These are phyloP conservation scores for Diaporthe destruens DNA, from an alignment of 2,329 filamentous ascomycete genomes.

Conservation along the genomic window DNA sequence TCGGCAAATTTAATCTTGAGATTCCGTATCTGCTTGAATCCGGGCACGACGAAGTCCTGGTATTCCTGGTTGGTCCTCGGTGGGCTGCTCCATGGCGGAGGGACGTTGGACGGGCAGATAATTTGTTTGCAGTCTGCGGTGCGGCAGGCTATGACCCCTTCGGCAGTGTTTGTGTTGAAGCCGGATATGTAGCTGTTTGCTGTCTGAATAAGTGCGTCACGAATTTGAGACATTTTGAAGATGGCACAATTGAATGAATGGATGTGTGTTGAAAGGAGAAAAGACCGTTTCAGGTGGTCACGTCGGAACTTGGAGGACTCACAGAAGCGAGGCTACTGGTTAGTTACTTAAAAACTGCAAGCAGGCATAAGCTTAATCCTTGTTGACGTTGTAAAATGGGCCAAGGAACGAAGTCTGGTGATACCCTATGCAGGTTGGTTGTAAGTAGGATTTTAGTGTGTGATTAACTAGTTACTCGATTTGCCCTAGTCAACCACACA, in stretches of 20 bases:
- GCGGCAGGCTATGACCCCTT: slow-evolving; percentile 33
- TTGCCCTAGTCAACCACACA: too few species aligned
- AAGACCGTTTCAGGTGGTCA: background rate
- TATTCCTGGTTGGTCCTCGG: slow-evolving; percentile 33
- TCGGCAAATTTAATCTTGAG: slow-evolving; percentile 18
- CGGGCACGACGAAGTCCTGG: slow-evolving; percentile 23
- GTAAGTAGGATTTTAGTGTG: too few species aligned
- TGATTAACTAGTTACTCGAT: too few species aligned
- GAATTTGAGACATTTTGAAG: slow-evolving; percentile 16
- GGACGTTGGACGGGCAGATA: slow-evolving; percentile 23
- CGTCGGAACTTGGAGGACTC: background rate
- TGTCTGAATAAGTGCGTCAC: slow-evolving; percentile 24
- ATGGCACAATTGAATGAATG: background rate
- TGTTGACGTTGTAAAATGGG: too few species aligned
- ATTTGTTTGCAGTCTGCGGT: slow-evolving; percentile 35
- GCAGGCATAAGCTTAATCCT: background rate
- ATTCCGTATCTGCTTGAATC: slow-evolving; percentile 21
- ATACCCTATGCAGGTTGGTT: background rate
- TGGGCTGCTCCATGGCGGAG: slow-evolving; percentile 33
- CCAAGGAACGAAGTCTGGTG: too few species aligned
- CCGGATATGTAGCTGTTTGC: slow-evolving; percentile 36
- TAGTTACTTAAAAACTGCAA: background rate
- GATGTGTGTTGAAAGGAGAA: background rate
- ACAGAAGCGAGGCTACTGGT: background rate
- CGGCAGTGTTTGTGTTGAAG: slow-evolving; percentile 33